A percentile compares a stretch with the other conserved stretches of the same genome.
Evolutionary conservation across 129 eudicot species (phyloP).

Genomic region (Calendula officinalis): DNA sequence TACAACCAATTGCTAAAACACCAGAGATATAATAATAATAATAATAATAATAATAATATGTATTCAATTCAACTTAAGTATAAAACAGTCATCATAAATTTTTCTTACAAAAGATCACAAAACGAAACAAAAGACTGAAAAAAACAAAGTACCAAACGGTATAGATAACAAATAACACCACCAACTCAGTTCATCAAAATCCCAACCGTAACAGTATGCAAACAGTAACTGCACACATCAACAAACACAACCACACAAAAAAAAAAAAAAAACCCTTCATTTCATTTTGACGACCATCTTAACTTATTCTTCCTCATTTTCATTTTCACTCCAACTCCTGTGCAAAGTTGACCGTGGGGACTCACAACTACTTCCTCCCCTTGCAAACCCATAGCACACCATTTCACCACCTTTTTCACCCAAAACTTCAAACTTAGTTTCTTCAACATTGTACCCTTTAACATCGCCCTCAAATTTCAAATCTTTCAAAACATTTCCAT

Average conservation of each 20-base stretch:
- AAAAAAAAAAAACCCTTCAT: neutral
- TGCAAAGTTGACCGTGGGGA: slow-evolving; percentile 65
- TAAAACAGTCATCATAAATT: neutral
- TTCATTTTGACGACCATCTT: slow-evolving; percentile 4
- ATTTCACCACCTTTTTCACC: slow-evolving; percentile 57
- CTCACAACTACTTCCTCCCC: slow-evolving; percentile 38
- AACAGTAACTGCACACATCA: slow-evolving; percentile 14
- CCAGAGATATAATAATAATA: too few relatives aligned
- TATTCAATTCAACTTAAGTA: neutral
- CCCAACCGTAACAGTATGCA: neutral
- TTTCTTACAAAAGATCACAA: neutral
- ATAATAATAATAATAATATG: neutral
- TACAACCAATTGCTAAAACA: too few relatives aligned
- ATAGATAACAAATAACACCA: slow-evolving; percentile 18
- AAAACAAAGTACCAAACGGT: neutral
- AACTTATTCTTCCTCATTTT: slow-evolving; percentile 55
- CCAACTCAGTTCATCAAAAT: slow-evolving; percentile 7
- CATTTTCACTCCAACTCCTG: slow-evolving; percentile 60
- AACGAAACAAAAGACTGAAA: neutral
- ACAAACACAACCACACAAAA: slow-evolving; percentile 27
- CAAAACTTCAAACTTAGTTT: slow-evolving; percentile 44
- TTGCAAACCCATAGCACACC: slow-evolving; percentile 42
- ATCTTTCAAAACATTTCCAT: slow-evolving; percentile 27
- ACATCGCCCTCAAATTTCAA: slow-evolving; percentile 24
- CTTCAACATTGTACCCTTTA: slow-evolving; percentile 53